Evolutionary conservation across 2,329 filamentous ascomycete species (phyloP).

Genomic region (Ophiostoma sp.): DNA sequence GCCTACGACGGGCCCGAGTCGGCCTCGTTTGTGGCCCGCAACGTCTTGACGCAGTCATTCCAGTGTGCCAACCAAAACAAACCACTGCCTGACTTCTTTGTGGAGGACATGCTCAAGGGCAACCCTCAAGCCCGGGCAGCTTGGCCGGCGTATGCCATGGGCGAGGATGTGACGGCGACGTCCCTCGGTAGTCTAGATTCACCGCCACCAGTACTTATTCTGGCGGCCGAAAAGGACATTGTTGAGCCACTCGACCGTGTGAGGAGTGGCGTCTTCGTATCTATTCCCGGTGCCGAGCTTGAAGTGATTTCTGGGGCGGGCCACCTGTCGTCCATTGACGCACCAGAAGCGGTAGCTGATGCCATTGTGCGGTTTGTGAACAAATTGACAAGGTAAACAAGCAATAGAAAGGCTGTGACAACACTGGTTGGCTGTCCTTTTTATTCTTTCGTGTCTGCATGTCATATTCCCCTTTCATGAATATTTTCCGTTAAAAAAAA

Average conservation of each 20-base stretch:
- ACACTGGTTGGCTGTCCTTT: background rate
- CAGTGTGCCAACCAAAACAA: background rate
- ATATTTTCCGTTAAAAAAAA: background rate
- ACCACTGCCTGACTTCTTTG: slow-evolving; percentile 20
- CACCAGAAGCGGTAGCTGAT: slow-evolving; percentile 20
- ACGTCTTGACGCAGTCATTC: slow-evolving; percentile 37
- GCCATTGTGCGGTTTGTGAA: slow-evolving; percentile 32
- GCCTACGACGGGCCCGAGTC: slow-evolving; percentile 38
- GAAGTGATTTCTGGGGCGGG: slow-evolving; percentile 29
- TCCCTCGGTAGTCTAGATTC: background rate
- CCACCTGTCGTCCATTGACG: slow-evolving; percentile 28
- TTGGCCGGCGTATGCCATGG: slow-evolving; percentile 40
- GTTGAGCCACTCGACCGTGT: slow-evolving; percentile 35
- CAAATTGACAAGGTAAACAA: background rate
- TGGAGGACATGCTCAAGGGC: slow-evolving; percentile 37
- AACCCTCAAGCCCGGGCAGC: slow-evolving; percentile 37
- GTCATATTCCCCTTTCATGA: background rate
- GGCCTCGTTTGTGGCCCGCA: slow-evolving; percentile 36
- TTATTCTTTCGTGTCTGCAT: background rate
- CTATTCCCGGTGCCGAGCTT: slow-evolving; percentile 25
- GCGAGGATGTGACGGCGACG: slow-evolving; percentile 36
- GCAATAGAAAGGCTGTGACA: background rate
- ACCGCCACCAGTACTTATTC: slow-evolving; percentile 30
- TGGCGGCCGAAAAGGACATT: slow-evolving; percentile 35
- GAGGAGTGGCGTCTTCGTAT: slow-evolving; percentile 32